Evolutionary conservation across 345 rosid species (phyloP), one percentile per base, ranked within the genome.

Genomic region (Acer saccharum): DNA sequence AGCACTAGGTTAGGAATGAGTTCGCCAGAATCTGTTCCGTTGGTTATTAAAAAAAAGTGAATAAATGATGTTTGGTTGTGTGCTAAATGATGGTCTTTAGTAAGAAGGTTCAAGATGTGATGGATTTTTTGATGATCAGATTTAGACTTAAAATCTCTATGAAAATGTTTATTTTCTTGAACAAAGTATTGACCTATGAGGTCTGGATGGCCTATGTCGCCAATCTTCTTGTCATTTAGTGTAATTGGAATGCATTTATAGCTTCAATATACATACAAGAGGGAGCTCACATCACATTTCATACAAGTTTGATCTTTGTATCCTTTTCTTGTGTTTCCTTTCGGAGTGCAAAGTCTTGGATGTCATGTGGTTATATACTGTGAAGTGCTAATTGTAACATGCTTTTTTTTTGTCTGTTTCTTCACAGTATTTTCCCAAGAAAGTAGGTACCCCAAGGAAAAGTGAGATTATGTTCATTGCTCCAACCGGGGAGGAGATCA

Each of bases 401-500:
- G 41, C 25, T 52, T 57, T 9, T 63, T 63, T 55, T 17, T 78
- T 32, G 39, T 61, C 29, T 74, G 72, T 62, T 77, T 39, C 41
- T 50, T 12, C 25, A 76, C 89, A 93, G 98, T 87, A 78, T 75
- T 77, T 75, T 0, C 92, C 93, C 6, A 90, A 87, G 89, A 86
- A 80, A 80, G 87, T 60, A 11, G 88, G 94, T 0, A 76, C 95
- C n/a, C 85, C 88, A 66, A 88, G 86, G 90, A 91, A 88, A 84
- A 84, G 73, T 41, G 93, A 92, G 79, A 85, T 89, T 77, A 76
- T 86, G 88, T 92, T 90, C 76, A 73, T 90, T 80, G 87, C 98
- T 77, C 98, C 98, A 60, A 87, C 90, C 10, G 98, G 98, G 7
- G 92, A 90, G 75, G 95, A 92, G 84, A 87, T 90, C 14, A 83